Percentiles rank a stretch among this genome's conserved stretches.
phyloP scores from a whole-genome alignment of 116 monocot species.

The Thalassia testudinum region DNA sequence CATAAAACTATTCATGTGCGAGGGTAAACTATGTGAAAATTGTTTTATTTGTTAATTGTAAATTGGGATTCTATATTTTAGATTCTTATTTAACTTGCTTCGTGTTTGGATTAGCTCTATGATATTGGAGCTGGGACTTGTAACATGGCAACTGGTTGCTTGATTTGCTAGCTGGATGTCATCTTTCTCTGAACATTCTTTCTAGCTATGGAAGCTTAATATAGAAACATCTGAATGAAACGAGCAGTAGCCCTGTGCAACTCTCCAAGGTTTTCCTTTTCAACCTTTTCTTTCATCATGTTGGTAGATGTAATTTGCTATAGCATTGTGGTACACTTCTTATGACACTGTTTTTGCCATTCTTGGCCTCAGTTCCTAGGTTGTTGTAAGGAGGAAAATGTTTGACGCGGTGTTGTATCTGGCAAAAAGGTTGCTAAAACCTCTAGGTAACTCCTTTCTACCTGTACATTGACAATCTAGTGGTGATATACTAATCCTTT shows the following conservation, averaged over 20 bases:
- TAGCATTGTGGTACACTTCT: too few relatives aligned
- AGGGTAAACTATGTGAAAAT: too few relatives aligned
- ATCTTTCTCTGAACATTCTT: constrained; percentile 14
- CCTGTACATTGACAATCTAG: not conserved
- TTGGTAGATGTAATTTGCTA: not conserved
- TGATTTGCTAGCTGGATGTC: constrained; percentile 14
- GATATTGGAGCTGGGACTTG: constrained; percentile 91
- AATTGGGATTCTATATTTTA: not conserved
- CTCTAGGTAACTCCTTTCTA: not conserved
- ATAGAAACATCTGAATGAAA: constrained; percentile 51
- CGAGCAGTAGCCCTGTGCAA: constrained; percentile 57
- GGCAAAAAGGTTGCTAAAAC: constrained; percentile 99
- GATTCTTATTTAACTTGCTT: constrained; percentile 68
- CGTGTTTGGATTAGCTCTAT: constrained; percentile 88
- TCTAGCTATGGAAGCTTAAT: constrained; percentile 56
- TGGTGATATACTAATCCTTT: too few relatives aligned
- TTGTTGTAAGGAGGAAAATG: constrained; percentile 72
- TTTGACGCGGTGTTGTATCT: constrained; percentile 79
- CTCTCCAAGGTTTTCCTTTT: constrained; percentile 66
- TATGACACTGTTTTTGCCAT: not conserved
- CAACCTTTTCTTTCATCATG: not conserved
- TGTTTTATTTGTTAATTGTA: too few relatives aligned
- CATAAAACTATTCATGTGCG: too few relatives aligned
- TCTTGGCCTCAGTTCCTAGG: constrained; percentile 59
- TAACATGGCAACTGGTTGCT: constrained; percentile 33